Conservation (phyloP, 176 grass and related monocot genomes). For the Oryza longistaminata region DNA sequence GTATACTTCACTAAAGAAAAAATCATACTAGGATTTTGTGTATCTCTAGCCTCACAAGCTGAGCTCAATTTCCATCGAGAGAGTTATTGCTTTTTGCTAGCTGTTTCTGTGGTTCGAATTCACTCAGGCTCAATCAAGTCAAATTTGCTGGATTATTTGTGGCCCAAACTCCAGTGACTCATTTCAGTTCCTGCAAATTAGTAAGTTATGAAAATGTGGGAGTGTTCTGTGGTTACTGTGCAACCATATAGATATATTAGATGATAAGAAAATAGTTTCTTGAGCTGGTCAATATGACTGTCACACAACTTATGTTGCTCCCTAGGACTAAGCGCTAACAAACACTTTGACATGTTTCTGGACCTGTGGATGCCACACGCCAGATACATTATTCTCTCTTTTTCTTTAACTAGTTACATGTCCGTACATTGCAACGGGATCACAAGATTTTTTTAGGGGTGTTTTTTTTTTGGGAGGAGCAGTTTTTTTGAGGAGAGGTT, state of each 20-base stretch:
- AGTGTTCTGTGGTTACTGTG: not conserved
- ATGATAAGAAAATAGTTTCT: not conserved
- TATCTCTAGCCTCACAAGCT: not conserved
- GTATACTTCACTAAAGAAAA: not conserved
- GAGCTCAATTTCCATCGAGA: not conserved
- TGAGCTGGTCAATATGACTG: not conserved
- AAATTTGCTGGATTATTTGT: not conserved
- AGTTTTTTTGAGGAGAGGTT: too few species aligned
- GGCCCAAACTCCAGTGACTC: not conserved
- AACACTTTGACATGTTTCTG: not conserved
- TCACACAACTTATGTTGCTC: not conserved
- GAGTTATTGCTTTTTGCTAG: not conserved
- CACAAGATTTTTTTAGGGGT: too few species aligned
- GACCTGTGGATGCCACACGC: not conserved
- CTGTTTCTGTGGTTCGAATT: not conserved
- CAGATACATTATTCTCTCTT: not conserved
- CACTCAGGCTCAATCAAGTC: not conserved
- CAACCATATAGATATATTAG: not conserved
- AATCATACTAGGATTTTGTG: not conserved
- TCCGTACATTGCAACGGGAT: too few species aligned
- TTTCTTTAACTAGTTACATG: too few species aligned
- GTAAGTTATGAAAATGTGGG: not conserved
- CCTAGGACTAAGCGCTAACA: not conserved
- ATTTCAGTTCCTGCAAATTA: not conserved
- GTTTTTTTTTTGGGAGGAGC: too few species aligned